Evolutionary conservation across 2,329 filamentous ascomycete species (phyloP), one percentile per base, ranked within the genome.

Genomic region (Talaromyces sp.): DNA sequence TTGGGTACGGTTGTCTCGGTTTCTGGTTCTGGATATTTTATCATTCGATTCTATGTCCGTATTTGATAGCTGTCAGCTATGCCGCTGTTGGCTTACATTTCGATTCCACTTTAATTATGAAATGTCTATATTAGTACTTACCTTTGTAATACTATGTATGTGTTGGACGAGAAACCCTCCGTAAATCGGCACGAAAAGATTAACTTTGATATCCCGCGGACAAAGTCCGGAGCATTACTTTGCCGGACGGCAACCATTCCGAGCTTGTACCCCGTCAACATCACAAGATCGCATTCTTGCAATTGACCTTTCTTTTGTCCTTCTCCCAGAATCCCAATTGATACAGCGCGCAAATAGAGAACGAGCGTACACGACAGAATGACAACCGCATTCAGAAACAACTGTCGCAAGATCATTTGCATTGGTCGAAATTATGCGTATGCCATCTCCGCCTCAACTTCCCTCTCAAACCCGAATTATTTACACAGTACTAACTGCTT

Each of bases 361-460:
- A 5, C 7, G 27, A 31, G 19, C 19, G 5, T 9, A 25, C 4
- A n/a, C 11, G 35, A 8, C 43, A 66, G n/a, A 68, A 78, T 74
- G 66, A 77, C 80, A 73, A 77, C 81, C 56, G 74, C 78, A 7
- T 78, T 83, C 62, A 80, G 82, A 65, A 81, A 82, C 57, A 85
- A 83, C 70, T 84, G 84, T 68, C 81, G 83, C 75, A 92, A 97
- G 84, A 87, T 96, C 63, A 90, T 97, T 76, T 97, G 94, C 81
- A 96, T 98, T 75, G 92, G 93, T 71, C 87, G 95, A 73, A 96
- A 99, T 84, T 99, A 97, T 85, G 94, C 93, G 91, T 95, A 80
- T 77, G 89, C 80, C 58, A 15, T 13, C n/a, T 22, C n/a, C 56
- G 33, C 39, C 37, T 17, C 15, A 8, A 8, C 57, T 17, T 33